phyloP scores from a whole-genome alignment of 1,284 basidiomycete species.

The Apiotrichum brassicae region DNA sequence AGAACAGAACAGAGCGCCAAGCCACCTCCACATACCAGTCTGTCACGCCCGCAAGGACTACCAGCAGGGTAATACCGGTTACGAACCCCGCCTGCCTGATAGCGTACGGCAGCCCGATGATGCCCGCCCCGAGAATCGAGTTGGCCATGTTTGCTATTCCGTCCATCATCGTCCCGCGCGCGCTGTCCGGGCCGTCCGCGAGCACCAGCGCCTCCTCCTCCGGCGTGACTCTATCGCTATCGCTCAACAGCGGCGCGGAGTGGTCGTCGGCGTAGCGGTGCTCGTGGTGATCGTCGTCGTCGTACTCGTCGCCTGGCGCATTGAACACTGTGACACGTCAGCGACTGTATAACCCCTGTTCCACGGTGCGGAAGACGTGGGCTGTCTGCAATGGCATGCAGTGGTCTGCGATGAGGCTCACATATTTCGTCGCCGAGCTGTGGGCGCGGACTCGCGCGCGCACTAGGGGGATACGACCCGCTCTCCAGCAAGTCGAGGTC shows the following conservation, averaged over 20 bases:
- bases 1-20: background rate
- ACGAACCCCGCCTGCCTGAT: slow-evolving; percentile 88
- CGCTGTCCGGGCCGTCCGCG: slow-evolving; percentile 27
- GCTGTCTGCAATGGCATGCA: no score
- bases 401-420: no score
- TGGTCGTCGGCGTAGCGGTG: slow-evolving; percentile 27
- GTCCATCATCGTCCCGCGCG: slow-evolving; percentile 39
- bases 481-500: background rate
- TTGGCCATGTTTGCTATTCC: slow-evolving; percentile 61
- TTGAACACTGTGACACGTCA: slow-evolving; percentile 26
- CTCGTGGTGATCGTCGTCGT: slow-evolving; percentile 20
- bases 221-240: slow-evolving; percentile 8
- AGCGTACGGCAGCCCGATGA: slow-evolving; percentile 90
- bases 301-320: slow-evolving; percentile 23
- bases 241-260: slow-evolving; percentile 20
- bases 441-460: background rate
- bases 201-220: slow-evolving; percentile 25
- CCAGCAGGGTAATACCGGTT: slow-evolving; percentile 71
- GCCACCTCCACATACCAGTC: slow-evolving; percentile 64
- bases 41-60: slow-evolving; percentile 74
- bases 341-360: no score
- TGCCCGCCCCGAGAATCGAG: slow-evolving; percentile 92
- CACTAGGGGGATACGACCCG: background rate
- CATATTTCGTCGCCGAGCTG: background rate
- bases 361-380: no score